Evolutionary conservation across 192 early-diverging fungal genomes (phyloP).

Genomic region (Radiomyces spectabilis): DNA sequence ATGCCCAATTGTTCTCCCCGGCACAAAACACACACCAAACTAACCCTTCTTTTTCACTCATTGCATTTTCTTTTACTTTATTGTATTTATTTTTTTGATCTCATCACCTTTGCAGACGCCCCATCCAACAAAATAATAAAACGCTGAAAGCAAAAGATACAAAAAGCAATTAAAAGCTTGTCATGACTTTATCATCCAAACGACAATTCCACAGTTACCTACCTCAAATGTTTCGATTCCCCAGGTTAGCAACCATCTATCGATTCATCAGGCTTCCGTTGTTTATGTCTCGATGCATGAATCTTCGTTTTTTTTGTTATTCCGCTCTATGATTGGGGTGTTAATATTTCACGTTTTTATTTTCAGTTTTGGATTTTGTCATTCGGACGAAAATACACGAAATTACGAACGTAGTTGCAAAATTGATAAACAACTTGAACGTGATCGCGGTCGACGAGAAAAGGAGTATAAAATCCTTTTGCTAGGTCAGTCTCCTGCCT

Average conservation of each 20-base stretch:
- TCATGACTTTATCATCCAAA: not conserved
- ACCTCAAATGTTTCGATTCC: not conserved
- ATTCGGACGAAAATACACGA: constrained; percentile 14
- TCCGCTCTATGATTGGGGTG: not conserved
- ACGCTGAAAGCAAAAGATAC: too few relatives aligned
- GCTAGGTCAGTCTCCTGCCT: constrained; percentile 39
- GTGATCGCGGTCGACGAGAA: constrained; percentile 48
- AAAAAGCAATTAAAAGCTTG: too few relatives aligned
- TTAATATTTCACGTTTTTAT: too few relatives aligned
- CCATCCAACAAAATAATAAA: too few relatives aligned
- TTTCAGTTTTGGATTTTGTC: constrained; percentile 19
- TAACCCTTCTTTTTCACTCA: not conserved
- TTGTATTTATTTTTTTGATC: not conserved
- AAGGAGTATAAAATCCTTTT: constrained; percentile 69
- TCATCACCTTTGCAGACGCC: too few relatives aligned
- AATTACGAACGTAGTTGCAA: constrained; percentile 36
- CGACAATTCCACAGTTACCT: not conserved
- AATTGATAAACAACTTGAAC: constrained; percentile 57
- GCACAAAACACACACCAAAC: too few relatives aligned
- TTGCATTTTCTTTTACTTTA: not conserved
- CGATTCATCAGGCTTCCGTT: too few relatives aligned
- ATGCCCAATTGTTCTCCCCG: too few relatives aligned
- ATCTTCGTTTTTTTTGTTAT: not conserved
- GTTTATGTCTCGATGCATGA: not conserved
- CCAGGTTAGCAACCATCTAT: not conserved